Percentiles rank a stretch among this genome's conserved stretches.
These are phyloP conservation scores for Metschnikowia lachancei DNA, from an alignment of 805 yeast genomes.

Conservation along the genomic window DNA sequence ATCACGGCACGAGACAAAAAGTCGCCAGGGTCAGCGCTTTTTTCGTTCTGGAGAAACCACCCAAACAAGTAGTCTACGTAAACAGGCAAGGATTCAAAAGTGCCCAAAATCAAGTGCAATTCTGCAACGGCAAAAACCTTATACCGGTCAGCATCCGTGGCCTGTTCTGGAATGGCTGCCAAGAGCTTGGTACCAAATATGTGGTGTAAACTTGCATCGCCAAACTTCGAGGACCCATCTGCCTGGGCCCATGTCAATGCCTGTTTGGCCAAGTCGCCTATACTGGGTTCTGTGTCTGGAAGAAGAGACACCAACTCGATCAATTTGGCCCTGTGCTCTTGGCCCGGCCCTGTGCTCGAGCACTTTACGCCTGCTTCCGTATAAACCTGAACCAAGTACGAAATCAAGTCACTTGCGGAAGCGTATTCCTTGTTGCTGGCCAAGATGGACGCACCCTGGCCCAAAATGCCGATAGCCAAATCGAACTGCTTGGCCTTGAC, in stretches of 20 bases:
- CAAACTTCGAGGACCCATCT: constrained; percentile 44
- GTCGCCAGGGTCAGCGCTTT: constrained; percentile 27
- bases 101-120: constrained; percentile 66
- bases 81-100: constrained; percentile 45
- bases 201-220: constrained; percentile 74
- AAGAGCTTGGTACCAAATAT: constrained; percentile 67
- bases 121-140: constrained; percentile 66
- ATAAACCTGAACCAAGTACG: constrained; percentile 70
- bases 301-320: constrained; percentile 47
- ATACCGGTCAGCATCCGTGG: constrained; percentile 25
- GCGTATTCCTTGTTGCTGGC: constrained; percentile 71
- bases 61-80: constrained; percentile 47
- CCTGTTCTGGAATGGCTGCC: constrained; percentile 27
- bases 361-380: constrained; percentile 43
- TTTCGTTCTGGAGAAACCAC: constrained; percentile 29
- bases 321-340: constrained; percentile 44
- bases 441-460: constrained; percentile 67
- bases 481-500: constrained; percentile 63
- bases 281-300: constrained; percentile 43
- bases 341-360: constrained; percentile 24
- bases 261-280: constrained; percentile 65
- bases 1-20: constrained; percentile 59
- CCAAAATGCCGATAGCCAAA: constrained; percentile 72
- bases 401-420: constrained; percentile 73
- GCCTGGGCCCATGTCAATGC: constrained; percentile 63